These are phyloP conservation scores for Cryphonectria japonica DNA, from an alignment of 2,329 filamentous ascomycete species.

Conservation along the genomic window DNA sequence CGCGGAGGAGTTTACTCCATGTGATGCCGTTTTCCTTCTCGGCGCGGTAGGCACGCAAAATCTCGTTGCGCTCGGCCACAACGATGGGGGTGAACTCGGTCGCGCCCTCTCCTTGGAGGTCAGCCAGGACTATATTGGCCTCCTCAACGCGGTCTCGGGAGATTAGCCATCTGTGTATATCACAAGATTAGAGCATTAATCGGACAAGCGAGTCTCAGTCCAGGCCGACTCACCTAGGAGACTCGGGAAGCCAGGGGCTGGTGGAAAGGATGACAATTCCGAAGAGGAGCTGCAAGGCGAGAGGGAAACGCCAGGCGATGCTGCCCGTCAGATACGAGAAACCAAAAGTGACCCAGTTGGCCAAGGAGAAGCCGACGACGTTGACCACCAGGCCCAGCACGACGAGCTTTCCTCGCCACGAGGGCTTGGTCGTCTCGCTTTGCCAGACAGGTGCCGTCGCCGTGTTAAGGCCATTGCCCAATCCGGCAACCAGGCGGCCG, in stretches of 20 bases:
- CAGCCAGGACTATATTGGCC: constrained; percentile 12
- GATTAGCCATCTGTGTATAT: background rate
- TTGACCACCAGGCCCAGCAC: constrained; percentile 40
- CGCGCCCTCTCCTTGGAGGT: background rate
- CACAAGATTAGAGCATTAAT: no score
- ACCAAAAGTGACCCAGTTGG: constrained; percentile 33
- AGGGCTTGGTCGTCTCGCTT: constrained; percentile 41
- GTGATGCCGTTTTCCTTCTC: background rate
- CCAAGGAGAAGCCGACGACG: background rate
- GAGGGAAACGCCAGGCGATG: constrained; percentile 48
- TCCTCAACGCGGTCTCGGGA: background rate
- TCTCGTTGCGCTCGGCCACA: constrained; percentile 35
- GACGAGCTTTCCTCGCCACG: constrained; percentile 40
- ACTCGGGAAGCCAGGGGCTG: constrained; percentile 40
- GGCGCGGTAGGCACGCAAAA: background rate
- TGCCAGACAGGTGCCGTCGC: constrained; percentile 45
- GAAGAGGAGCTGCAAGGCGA: constrained; percentile 52
- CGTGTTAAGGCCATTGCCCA: constrained; percentile 50
- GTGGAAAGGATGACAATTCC: constrained; percentile 37
- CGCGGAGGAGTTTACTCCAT: background rate
- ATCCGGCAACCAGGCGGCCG: constrained; percentile 37
- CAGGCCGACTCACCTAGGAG: constrained; percentile 34
- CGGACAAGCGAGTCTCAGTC: no score
- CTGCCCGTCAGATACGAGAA: constrained; percentile 38
- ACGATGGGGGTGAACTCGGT: background rate